phyloP scores from a whole-genome alignment of 352 stramenopile genomes.

The Thraustochytrium sp. region DNA sequence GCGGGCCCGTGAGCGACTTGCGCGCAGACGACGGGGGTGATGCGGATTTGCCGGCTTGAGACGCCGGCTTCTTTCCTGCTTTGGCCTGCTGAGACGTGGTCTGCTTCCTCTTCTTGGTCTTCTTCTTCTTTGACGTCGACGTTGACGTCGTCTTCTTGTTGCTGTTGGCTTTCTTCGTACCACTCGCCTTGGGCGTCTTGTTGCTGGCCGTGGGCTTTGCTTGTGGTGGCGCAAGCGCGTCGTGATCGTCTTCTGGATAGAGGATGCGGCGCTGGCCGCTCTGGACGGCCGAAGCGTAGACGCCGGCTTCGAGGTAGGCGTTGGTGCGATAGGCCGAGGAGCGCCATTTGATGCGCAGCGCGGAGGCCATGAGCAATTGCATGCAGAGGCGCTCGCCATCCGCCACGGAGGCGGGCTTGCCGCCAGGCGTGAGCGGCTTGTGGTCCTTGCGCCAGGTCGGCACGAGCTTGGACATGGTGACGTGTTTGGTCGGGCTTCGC shows the following conservation, averaged over 20 bases:
- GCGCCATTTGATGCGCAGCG: conserved; percentile 6
- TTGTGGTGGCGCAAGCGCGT: too few relatives aligned
- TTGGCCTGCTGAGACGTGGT: too few relatives aligned
- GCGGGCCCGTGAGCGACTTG: too few relatives aligned
- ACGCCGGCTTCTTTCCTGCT: too few relatives aligned
- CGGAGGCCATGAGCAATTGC: background rate
- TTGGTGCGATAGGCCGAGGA: conserved; percentile 1
- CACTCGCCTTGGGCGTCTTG: too few relatives aligned
- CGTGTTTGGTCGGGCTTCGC: background rate
- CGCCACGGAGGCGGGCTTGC: conserved; percentile 1
- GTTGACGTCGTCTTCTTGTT: background rate
- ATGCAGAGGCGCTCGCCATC: conserved; percentile 1
- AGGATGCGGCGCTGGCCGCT: background rate
- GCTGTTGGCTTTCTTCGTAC: too few relatives aligned
- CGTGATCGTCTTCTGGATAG: too few relatives aligned
- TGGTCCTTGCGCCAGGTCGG: background rate
- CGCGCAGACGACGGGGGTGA: too few relatives aligned
- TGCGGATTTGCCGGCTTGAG: too few relatives aligned
- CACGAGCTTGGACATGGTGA: conserved; percentile 27
- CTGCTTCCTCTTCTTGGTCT: too few relatives aligned
- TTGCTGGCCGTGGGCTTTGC: too few relatives aligned
- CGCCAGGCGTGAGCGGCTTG: background rate
- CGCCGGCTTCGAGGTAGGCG: conserved; percentile 11
- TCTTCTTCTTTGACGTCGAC: background rate
- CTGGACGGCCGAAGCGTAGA: background rate